Percentiles rank a stretch among this genome's conserved stretches.
Conservation (phyloP, 108 stramenopile genomes). For the Cyclotella kingstonii region DNA sequence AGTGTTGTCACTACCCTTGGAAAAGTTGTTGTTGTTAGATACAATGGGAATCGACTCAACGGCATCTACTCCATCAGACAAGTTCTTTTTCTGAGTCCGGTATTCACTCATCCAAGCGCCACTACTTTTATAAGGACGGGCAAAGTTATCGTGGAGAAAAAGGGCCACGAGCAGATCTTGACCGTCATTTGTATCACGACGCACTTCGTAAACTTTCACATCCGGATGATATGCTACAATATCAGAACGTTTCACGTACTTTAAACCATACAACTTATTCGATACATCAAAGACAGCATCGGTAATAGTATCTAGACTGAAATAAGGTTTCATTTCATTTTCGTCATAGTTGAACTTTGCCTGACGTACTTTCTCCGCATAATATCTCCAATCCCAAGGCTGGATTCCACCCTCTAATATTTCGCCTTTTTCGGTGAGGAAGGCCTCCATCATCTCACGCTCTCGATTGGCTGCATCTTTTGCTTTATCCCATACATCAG, state of each 20-base stretch:
- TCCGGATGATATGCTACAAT: constrained; percentile 67
- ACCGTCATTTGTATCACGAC: constrained; percentile 22
- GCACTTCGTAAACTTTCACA: constrained; percentile 75
- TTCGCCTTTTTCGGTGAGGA: constrained; percentile 45
- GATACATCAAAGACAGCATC: constrained; percentile 72
- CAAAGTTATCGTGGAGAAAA: constrained; percentile 80
- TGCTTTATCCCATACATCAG: constrained; percentile 71
- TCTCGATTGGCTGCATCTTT: constrained; percentile 71
- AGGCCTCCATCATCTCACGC: constrained; percentile 63
- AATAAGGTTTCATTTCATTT: constrained; percentile 66
- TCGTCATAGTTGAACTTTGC: constrained; percentile 78
- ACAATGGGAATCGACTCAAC: constrained; percentile 68
- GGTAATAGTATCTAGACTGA: constrained; percentile 59
- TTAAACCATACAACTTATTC: constrained; percentile 67
- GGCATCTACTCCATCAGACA: constrained; percentile 43
- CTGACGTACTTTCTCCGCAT: constrained; percentile 66
- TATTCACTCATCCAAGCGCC: constrained; percentile 85
- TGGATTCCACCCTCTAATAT: constrained; percentile 63
- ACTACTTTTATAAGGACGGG: constrained; percentile 58
- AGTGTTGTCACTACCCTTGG: constrained; percentile 56
- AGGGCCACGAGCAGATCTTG: constrained; percentile 61
- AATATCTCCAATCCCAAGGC: constrained; percentile 82
- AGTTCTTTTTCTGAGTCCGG: constrained; percentile 71
- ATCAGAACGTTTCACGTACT: constrained; percentile 55
- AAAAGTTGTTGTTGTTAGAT: constrained; percentile 81